Conservation (phyloP, 768 basidiomycete species). For the Botryobasidium botryosum region DNA sequence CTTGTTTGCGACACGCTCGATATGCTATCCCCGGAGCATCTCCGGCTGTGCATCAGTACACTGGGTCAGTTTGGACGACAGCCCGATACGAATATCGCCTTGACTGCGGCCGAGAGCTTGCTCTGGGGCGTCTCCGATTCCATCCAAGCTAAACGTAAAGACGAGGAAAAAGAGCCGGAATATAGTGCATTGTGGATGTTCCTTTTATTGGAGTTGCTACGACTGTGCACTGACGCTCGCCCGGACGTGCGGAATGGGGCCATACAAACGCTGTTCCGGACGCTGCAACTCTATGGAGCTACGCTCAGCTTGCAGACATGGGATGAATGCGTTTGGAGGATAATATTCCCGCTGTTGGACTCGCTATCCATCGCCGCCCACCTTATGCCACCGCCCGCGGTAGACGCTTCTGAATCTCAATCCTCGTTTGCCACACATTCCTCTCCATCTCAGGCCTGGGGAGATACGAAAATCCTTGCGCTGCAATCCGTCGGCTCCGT, state of each 20-base stretch:
- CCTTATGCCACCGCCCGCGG: not conserved
- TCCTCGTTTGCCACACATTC: constrained; percentile 11
- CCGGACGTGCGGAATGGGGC: constrained; percentile 86
- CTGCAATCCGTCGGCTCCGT: constrained; percentile 71
- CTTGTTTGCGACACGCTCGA: constrained; percentile 88
- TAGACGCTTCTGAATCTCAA: not conserved
- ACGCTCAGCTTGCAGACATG: constrained; percentile 69
- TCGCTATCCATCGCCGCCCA: constrained; percentile 34
- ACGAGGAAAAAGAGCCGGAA: constrained; percentile 40
- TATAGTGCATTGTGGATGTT: constrained; percentile 91
- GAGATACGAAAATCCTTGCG: constrained; percentile 77
- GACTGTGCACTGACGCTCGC: constrained; percentile 63
- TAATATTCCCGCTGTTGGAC: constrained; percentile 76
- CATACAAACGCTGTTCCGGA: constrained; percentile 87
- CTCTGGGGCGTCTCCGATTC: constrained; percentile 95
- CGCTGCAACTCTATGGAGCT: constrained; percentile 83
- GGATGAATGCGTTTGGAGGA: constrained; percentile 82
- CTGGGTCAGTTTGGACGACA: constrained; percentile 86
- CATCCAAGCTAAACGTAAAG: constrained; percentile 69
- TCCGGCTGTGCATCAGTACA: constrained; percentile 78
- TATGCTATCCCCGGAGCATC: constrained; percentile 58
- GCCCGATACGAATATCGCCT: constrained; percentile 85
- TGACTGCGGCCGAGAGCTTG: constrained; percentile 84
- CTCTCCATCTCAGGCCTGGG: constrained; percentile 38
- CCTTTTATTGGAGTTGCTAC: constrained; percentile 66